phyloP scores from a whole-genome alignment of 1,284 basidiomycete genomes.

The Xerocomus minutiporus region DNA sequence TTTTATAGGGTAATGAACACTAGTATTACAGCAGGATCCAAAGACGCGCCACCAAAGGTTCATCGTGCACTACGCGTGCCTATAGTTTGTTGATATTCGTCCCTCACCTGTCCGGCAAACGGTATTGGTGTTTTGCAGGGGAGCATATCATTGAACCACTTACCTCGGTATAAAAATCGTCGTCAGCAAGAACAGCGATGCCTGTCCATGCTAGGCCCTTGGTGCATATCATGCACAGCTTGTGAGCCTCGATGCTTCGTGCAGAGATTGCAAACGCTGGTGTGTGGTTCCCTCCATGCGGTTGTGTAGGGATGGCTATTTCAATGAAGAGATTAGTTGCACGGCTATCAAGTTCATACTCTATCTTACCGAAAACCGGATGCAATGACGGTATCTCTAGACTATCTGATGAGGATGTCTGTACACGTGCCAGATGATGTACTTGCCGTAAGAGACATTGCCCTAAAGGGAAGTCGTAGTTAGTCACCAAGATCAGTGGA shows the following conservation, averaged over 20 bases:
- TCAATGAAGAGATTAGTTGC: constrained; percentile 8
- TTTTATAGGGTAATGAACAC: constrained; percentile 10
- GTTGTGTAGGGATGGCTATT: constrained; percentile 61
- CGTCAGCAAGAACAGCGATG: constrained; percentile 54
- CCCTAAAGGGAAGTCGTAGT: constrained; percentile 41
- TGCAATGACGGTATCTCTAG: constrained; percentile 62
- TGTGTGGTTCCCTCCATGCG: constrained; percentile 65
- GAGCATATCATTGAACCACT: background rate
- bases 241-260: constrained; percentile 56
- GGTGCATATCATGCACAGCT: constrained; percentile 50
- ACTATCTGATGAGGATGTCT: constrained; percentile 13
- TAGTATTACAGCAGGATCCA: constrained; percentile 18
- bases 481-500: constrained; percentile 3
- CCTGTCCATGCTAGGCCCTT: constrained; percentile 61
- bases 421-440: constrained; percentile 11
- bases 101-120: constrained; percentile 29
- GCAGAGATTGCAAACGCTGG: constrained; percentile 59
- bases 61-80: constrained; percentile 5
- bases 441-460: constrained; percentile 61
- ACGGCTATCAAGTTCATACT: background rate
- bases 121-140: background rate
- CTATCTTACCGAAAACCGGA: constrained; percentile 52
- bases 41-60: constrained; percentile 1
- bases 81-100: constrained; percentile 26
- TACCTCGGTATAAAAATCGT: constrained; percentile 55